Evolutionary conservation across 139 green algal genomes (phyloP), one percentile per base, ranked within the genome.

Genomic region (Haematococcus sp.): DNA sequence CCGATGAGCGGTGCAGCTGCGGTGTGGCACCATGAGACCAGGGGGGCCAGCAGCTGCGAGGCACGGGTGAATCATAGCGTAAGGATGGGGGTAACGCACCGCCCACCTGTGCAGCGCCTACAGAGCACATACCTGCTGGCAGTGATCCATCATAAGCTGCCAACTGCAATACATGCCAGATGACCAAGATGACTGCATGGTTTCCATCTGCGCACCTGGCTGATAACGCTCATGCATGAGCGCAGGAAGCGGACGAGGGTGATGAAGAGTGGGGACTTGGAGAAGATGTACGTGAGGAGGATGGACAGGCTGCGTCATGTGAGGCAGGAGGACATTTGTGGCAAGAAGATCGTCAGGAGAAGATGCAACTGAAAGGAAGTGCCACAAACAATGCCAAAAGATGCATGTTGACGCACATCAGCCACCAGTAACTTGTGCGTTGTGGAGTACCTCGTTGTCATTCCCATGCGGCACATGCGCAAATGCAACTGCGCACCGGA

Each of bases 231-330:
- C 20, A 72, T 60, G 34, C 63, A 20, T 35, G 2, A 68, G 35
- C 77, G 63, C 20, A 84, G 63, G 68, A 81, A 65, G 0, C 76
- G 73, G 60, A 94, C 63, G 30, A 91, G 63, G 22, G 78, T 72
- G 44, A 89, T 55, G 58, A 93, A 75, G 19, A 93, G 70, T 20
- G 86, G 77, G 25, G 78, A 88, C 79, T 93, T 91, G 67, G 83
- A 87, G 83, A 94, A 90, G 20, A 96, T 73, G 79, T 94, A 96
- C 15, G 91, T 95, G 15, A 93, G 81, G 64, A 96, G 83, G 68
- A 96, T 92, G 70, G 89, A 95, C 52, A 96, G 73, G 25, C 64
- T 71, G 64, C 61, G n/a, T n/a, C n/a, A n/a, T n/a, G n/a, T n/a
- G n/a, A 68, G 16, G 58, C 11, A 49, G 40, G 40, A 49, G 40